These are phyloP conservation scores for Triticum timopheevii DNA, from an alignment of 176 grass and related monocot species.

Conservation along the genomic window DNA sequence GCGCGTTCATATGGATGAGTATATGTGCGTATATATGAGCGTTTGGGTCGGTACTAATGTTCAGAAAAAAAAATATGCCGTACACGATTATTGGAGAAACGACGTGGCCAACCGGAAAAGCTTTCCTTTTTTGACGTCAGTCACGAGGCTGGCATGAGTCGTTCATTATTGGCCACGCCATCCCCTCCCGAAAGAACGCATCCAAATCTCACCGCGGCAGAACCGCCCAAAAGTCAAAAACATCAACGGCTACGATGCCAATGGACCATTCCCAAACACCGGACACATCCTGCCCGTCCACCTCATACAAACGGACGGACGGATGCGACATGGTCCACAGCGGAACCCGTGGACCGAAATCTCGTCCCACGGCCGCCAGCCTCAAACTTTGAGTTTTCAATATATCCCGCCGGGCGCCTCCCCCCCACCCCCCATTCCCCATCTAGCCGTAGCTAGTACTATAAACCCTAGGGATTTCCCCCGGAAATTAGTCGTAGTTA, in stretches of 20 bases:
- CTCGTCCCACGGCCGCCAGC: not conserved
- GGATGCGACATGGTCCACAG: not conserved
- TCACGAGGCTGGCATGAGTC: not conserved
- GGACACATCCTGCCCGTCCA: not conserved
- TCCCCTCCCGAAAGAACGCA: not conserved
- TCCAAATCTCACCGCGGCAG: not conserved
- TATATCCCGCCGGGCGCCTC: slow-evolving; percentile 19
- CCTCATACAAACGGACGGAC: not conserved
- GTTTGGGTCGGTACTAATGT: too few species aligned
- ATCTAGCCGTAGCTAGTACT: not conserved
- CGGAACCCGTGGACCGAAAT: not conserved
- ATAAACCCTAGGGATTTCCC: slow-evolving; percentile 1
- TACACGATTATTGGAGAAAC: not conserved
- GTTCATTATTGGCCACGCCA: not conserved
- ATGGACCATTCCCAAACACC: not conserved
- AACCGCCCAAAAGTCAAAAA: not conserved
- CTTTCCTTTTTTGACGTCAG: not conserved
- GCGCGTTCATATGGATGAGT: too few species aligned
- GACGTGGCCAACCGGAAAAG: not conserved
- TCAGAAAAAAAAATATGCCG: too few species aligned
- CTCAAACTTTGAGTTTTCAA: slow-evolving; percentile 20
- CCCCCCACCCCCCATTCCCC: not conserved
- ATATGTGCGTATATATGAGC: too few species aligned
- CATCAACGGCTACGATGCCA: not conserved
- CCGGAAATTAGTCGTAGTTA: not conserved